Base-by-base conservation (phyloP, 345 rosid species). In the Hibiscus trionum region DNA sequence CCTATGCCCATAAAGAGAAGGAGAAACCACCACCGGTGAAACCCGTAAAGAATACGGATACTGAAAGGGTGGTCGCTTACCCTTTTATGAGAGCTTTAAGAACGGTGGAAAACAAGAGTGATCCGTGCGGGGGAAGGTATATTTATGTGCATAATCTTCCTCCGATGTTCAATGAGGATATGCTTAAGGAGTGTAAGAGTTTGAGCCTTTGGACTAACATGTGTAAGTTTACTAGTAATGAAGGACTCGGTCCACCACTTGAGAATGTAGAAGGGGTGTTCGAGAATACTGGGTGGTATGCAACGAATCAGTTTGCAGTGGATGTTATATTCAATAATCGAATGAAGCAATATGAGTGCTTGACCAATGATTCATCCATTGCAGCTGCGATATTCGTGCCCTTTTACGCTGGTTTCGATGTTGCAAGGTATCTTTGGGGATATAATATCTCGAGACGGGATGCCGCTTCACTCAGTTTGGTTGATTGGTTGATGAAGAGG, bases 361-460 rank as follows among this genome's bases (percentile, higher is more conserved):
- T 81, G 39, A 82, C 88, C 16, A 72, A 79, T 11, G 80, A 85
- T 73, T 82, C 85, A 0, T 73, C 84, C 0, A 60, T 77, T 6
- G 88, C 88, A 4, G 81, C 88, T 4, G 86, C 84, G 11, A 55
- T 82, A 47, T 85, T 63, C 9, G 80, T 85, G 7, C 88, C 86
- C 2, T 81, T 21, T 17, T 85, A 82, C 17, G 80, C 83, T 0
- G 88, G 86, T 0, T 56, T 85, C 4, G 85, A 85, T 58, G 76
- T 83, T 4, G 15, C 86, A 6, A 82, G 83, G 11, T 26, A 82
- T 67, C 85, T 85, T 0, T 85, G 88, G 88, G 82, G 80, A 1
- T 72, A 37, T 56, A 79, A 64, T 4, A 26, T 65, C 0, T 65
- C 82, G 1, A 75, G 76, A 21, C 77, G 88, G 66, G 88, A 85